Evolutionary conservation across 495 filamentous ascomycete genomes (phyloP).

Genomic region (Annulohypoxylon maeteangense): DNA sequence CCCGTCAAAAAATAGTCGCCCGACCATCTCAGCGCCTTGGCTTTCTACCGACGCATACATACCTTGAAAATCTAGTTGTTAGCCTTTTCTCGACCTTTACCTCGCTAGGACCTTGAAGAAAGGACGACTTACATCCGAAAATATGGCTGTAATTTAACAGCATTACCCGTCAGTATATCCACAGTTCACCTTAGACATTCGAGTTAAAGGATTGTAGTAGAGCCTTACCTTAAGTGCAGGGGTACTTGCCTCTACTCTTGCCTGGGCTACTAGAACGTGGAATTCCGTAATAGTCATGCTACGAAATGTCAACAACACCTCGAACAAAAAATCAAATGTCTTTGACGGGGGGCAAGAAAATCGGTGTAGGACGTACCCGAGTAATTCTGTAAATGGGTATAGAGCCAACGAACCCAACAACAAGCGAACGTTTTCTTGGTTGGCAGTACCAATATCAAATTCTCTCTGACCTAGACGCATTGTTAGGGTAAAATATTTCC

Average conservation of each 20-base stretch:
- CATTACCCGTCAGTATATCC: constrained; percentile 33
- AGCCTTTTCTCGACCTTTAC: constrained; percentile 4
- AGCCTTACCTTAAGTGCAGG: constrained; percentile 67
- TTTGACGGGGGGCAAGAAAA: constrained; percentile 6
- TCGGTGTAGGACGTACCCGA: constrained; percentile 46
- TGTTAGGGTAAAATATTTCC: constrained; percentile 13
- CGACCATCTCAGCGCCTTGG: constrained; percentile 49
- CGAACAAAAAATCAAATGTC: constrained; percentile 29
- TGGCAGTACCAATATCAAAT: constrained; percentile 69
- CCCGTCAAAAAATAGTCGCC: constrained; percentile 13
- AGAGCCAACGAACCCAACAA: constrained; percentile 70
- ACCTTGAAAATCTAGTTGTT: constrained; percentile 52
- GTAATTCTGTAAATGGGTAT: constrained; percentile 66
- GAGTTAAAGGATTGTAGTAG: constrained; percentile 23
- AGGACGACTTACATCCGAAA: constrained; percentile 73
- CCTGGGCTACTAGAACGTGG: constrained; percentile 71
- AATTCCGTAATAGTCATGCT: constrained; percentile 73
- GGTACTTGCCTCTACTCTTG: constrained; percentile 73
- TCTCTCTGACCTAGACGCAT: constrained; percentile 66
- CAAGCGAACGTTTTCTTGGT: constrained; percentile 68
- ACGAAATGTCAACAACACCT: constrained; percentile 51
- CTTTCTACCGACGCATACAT: constrained; percentile 65
- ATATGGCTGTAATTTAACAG: constrained; percentile 64
- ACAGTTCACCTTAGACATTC: constrained; percentile 12
- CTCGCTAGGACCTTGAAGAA: background rate